Conservation (phyloP, 257 asterid species). For the Jasminum sambac region DNA sequence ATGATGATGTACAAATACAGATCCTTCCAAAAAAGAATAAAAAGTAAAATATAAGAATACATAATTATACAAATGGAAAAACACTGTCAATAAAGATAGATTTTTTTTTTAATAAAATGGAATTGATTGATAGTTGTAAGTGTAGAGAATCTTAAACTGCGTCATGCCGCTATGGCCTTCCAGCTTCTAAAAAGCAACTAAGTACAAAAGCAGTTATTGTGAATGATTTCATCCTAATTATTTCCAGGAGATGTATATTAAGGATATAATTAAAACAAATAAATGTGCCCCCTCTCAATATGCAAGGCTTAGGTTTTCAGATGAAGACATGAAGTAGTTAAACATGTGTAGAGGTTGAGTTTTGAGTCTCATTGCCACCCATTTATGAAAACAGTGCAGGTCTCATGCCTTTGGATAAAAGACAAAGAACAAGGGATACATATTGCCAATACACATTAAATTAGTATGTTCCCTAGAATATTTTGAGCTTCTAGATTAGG, state of each 20-base stretch:
- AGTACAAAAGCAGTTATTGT: neutral
- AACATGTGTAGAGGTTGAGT: neutral
- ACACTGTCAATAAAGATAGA: neutral
- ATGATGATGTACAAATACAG: neutral
- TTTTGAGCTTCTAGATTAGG: neutral
- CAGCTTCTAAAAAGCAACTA: neutral
- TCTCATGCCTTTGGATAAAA: neutral
- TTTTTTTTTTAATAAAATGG: no score
- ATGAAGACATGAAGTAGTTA: neutral
- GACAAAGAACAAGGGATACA: neutral
- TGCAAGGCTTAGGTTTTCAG: neutral
- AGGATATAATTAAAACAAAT: neutral
- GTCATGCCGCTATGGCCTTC: neutral
- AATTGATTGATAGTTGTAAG: neutral
- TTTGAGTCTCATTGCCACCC: neutral
- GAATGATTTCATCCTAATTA: neutral
- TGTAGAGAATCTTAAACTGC: neutral
- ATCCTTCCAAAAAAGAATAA: neutral
- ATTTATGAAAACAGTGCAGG: neutral
- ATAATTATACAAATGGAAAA: neutral
- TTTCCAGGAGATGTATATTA: neutral
- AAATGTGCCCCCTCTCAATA: neutral
- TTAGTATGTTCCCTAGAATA: neutral
- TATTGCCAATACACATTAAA: neutral
- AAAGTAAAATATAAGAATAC: no score